phyloP scores from a whole-genome alignment of 2,329 filamentous ascomycete genomes.

The Verticillium nubilum region DNA sequence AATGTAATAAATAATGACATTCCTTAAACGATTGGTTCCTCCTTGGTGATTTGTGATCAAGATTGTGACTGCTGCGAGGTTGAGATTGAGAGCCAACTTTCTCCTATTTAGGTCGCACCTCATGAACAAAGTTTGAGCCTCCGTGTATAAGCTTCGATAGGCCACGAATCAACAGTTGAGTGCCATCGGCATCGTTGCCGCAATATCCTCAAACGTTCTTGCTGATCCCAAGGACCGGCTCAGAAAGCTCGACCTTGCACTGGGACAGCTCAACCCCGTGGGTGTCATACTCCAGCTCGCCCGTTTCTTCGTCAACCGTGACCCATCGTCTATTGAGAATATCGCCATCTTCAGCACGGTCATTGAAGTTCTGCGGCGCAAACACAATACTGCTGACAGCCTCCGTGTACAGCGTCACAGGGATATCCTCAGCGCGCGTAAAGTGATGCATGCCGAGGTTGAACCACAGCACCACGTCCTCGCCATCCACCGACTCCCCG shows the following conservation, averaged over 20 bases:
- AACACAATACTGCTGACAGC: conserved; percentile 25
- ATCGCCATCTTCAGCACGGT: conserved; percentile 28
- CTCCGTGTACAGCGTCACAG: conserved; percentile 25
- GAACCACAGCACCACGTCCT: conserved; percentile 37
- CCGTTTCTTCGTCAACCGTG: conserved; percentile 14
- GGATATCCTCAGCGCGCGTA: conserved; percentile 14
- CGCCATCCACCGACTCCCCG: conserved; percentile 25
- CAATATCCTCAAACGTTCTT: conserved; percentile 6
- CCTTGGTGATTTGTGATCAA: not conserved
- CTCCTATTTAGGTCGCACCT: too few species aligned
- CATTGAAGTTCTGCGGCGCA: conserved; percentile 26
- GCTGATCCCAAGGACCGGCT: conserved; percentile 16
- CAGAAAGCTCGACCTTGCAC: conserved; percentile 20
- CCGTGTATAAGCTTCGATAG: too few species aligned
- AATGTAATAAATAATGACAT: not conserved
- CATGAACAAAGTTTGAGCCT: too few species aligned
- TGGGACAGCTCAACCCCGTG: conserved; percentile 24
- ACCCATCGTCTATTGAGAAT: conserved; percentile 28
- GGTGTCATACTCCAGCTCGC: conserved; percentile 19
- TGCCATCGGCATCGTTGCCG: too few species aligned
- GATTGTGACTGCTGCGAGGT: too few species aligned
- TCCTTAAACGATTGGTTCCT: not conserved
- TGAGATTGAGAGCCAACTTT: too few species aligned
- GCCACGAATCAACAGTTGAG: too few species aligned
- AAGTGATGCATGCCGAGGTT: conserved; percentile 45